phyloP scores from a whole-genome alignment of 331 rosid species.

The Rosa hybrid region DNA sequence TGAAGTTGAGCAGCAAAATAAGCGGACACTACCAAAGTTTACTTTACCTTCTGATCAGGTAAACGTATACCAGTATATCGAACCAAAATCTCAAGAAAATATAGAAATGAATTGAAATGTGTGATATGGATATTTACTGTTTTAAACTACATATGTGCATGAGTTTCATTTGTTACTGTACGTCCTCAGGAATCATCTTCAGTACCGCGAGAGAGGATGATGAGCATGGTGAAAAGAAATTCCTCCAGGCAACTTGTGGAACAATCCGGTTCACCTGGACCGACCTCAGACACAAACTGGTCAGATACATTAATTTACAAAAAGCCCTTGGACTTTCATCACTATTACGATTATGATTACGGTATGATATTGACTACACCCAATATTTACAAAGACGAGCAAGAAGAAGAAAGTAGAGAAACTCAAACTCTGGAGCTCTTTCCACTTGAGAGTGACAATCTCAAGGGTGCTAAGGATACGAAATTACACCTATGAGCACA shows the following conservation, averaged over 20 bases:
- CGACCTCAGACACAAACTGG: background rate
- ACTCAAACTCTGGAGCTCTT: slow-evolving; percentile 56
- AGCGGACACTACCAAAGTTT: slow-evolving; percentile 57
- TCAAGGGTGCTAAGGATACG: slow-evolving; percentile 27
- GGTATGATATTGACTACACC: background rate
- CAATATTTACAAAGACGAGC: background rate
- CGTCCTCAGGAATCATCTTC: slow-evolving; percentile 52
- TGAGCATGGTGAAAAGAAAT: background rate
- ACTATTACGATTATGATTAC: background rate
- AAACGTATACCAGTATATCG: background rate
- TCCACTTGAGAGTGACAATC: slow-evolving; percentile 41
- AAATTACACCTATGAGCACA: background rate
- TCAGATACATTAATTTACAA: background rate
- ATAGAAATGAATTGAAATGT: too few species aligned
- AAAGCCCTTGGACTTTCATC: slow-evolving; percentile 17
- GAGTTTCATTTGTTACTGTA: slow-evolving; percentile 14
- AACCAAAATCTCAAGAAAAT: background rate
- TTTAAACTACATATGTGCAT: background rate
- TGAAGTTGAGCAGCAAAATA: slow-evolving; percentile 43
- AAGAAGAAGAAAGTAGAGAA: background rate
- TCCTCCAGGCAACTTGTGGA: background rate
- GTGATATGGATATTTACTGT: background rate
- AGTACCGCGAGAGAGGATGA: slow-evolving; percentile 5
- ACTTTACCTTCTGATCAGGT: slow-evolving; percentile 27
- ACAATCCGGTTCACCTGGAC: background rate